A percentile compares a stretch with the other conserved stretches of the same genome.
These are phyloP conservation scores for Malus asiatica DNA, from an alignment of 306 rosid genomes.

Conservation along the genomic window DNA sequence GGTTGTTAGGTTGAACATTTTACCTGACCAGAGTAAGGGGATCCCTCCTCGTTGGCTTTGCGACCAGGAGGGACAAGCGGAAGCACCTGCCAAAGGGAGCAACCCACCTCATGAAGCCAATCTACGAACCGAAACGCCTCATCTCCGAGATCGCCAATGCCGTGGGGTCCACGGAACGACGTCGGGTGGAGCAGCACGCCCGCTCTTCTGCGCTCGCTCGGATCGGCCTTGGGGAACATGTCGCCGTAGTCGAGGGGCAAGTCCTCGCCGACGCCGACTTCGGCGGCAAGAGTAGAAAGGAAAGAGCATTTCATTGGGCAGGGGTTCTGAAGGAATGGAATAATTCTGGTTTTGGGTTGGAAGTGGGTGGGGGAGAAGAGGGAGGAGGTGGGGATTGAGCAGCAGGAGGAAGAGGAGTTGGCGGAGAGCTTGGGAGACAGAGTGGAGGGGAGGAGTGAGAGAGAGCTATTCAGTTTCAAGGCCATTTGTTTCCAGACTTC, in stretches of 20 bases:
- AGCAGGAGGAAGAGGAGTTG: not conserved
- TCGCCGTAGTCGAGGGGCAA: slow-evolving; percentile 56
- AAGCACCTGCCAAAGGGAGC: slow-evolving; percentile 91
- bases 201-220: slow-evolving; percentile 56
- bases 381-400: not conserved
- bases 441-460: slow-evolving; percentile 9
- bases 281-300: not conserved
- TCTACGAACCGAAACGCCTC: slow-evolving; percentile 77
- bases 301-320: not conserved
- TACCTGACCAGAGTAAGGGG: slow-evolving; percentile 59
- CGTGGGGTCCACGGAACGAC: slow-evolving; percentile 75
- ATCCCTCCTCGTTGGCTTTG: slow-evolving; percentile 80
- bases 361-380: slow-evolving; percentile 1
- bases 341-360: not conserved
- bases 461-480: not conserved
- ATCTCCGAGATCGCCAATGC: slow-evolving; percentile 80
- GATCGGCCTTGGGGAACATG: slow-evolving; percentile 42
- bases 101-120: slow-evolving; percentile 74
- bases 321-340: not conserved
- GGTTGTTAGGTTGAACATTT: not conserved
- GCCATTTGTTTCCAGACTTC: slow-evolving; percentile 6
- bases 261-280: slow-evolving; percentile 34
- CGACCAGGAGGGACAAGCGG: slow-evolving; percentile 98
- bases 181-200: slow-evolving; percentile 90
- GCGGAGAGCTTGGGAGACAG: slow-evolving; percentile 3